phyloP scores from a whole-genome alignment of 2,329 filamentous ascomycete genomes.

The Pseudocercospora fijiensis region DNA sequence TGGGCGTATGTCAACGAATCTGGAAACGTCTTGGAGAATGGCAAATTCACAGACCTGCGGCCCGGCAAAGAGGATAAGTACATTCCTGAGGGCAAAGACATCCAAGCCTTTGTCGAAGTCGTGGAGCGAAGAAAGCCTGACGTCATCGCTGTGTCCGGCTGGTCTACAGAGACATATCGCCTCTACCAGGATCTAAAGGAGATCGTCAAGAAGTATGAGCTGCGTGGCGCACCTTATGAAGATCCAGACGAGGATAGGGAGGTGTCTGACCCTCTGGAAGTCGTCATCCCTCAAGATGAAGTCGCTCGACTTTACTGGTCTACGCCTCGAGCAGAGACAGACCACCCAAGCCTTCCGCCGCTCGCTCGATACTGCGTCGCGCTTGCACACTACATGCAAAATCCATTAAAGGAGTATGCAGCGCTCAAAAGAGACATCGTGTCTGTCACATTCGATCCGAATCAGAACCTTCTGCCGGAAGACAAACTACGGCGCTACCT shows the following conservation, averaged over 20 bases:
- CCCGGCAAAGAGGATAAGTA: slow-evolving; percentile 64
- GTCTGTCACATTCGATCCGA: slow-evolving; percentile 83
- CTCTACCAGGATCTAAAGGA: slow-evolving; percentile 78
- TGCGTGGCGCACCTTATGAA: slow-evolving; percentile 78
- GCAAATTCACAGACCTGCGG: slow-evolving; percentile 78
- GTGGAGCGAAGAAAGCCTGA: slow-evolving; percentile 80
- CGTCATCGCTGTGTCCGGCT: slow-evolving; percentile 85
- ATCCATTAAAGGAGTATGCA: slow-evolving; percentile 94
- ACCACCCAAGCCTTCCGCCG: slow-evolving; percentile 77
- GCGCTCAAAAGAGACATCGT: slow-evolving; percentile 83
- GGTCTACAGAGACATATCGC: slow-evolving; percentile 80
- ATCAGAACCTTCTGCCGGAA: slow-evolving; percentile 81
- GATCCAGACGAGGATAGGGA: slow-evolving; percentile 77
- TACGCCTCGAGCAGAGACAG: slow-evolving; percentile 72
- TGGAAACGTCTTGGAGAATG: slow-evolving; percentile 82
- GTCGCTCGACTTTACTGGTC: slow-evolving; percentile 95
- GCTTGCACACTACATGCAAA: slow-evolving; percentile 87
- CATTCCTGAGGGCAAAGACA: slow-evolving; percentile 63
- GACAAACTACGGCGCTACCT: slow-evolving; percentile 84
- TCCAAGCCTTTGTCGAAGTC: slow-evolving; percentile 72
- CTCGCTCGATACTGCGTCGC: slow-evolving; percentile 87
- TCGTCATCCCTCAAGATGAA: slow-evolving; percentile 92
- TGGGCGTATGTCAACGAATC: slow-evolving; percentile 96
- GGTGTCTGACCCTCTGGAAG: slow-evolving; percentile 75
- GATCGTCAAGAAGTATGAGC: slow-evolving; percentile 72